Base-by-base conservation (phyloP, 176 grass and related monocot species). In the Poa pratensis region DNA sequence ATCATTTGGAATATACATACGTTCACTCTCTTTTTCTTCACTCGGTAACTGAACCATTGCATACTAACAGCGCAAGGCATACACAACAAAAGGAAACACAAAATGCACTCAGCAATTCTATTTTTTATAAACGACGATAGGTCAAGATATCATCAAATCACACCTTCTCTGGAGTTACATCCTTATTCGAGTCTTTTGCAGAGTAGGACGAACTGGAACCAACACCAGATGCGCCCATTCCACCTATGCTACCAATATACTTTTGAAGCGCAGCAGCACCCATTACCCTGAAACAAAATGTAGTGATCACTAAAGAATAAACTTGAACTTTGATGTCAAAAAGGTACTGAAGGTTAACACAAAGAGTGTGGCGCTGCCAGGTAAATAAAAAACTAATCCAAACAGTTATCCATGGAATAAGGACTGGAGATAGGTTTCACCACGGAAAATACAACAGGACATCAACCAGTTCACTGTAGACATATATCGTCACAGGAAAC, bases 91-190 rank as follows among this genome's bases (percentile, higher is more conserved):
- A 43, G 20, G 77, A 79, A 80, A 49, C 30, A 73, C 12, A 23
- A 76, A 43, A 78, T 74, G 61, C 26, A 75, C 10, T 73, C 48
- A 75, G 24, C 11, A 20, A 75, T 43, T 62, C 15, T 60, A 15
- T 53, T 15, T 24, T 73, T 9, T 17, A 20, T 51, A 53, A 61
- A 1, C 49, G 3, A 80, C 13, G 62, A 17, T 4, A 19, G 43
- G 70, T 13, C 46, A 57, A 86, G 17, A 83, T 45, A 83, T 72
- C 67, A 64, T 32, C 70, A 19, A 57, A 55, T 68, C 45, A 35
- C 93, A 99, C 97, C 94, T 99, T 99, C 67, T 96, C 97, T 51
- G 97, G 97, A 72, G 91, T 82, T 27, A 99, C 82, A 88, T 99
- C 97, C 85, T 99, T 96, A 86, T 94, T 99, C 72, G 96, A 78